Conservation (phyloP, 2,329 filamentous ascomycete species). For the Penicillium sp. region DNA sequence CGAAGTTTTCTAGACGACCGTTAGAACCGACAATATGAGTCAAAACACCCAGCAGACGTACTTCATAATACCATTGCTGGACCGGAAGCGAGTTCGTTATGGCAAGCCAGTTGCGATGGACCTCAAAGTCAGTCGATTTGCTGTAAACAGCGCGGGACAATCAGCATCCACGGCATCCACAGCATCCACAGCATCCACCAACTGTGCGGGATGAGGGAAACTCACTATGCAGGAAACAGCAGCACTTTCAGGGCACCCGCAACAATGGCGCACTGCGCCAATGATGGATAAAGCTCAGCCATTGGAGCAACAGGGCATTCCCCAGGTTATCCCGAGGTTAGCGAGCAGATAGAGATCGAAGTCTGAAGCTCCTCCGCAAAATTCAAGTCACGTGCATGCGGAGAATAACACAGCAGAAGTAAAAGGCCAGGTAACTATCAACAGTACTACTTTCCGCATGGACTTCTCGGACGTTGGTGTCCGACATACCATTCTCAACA, state of each 20-base stretch:
- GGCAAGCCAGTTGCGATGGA: slow-evolving; percentile 97
- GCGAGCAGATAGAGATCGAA: slow-evolving; percentile 7
- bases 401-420: slow-evolving; percentile 22
- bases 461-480: slow-evolving; percentile 42
- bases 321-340: slow-evolving; percentile 14
- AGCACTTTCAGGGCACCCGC: slow-evolving; percentile 19
- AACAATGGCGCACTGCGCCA: slow-evolving; percentile 19
- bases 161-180: slow-evolving; percentile 1
- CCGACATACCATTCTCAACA: slow-evolving; percentile 43
- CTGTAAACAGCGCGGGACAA: slow-evolving; percentile 45
- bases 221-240: slow-evolving; percentile 21
- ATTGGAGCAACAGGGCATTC: slow-evolving; percentile 45
- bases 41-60: slow-evolving; percentile 27
- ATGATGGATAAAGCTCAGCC: slow-evolving; percentile 74
- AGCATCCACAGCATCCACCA: not conserved
- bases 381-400: slow-evolving; percentile 17
- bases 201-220: not conserved
- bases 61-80: slow-evolving; percentile 90
- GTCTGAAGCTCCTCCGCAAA: slow-evolving; percentile 13
- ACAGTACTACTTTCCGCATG: slow-evolving; percentile 27
- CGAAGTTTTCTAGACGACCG: slow-evolving; percentile 65
- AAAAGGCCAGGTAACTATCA: slow-evolving; percentile 26
- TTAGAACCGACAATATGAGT: slow-evolving; percentile 1
- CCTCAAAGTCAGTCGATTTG: slow-evolving; percentile 98
- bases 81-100: slow-evolving; percentile 85